These are phyloP conservation scores for Penicillium diatomitis DNA, from an alignment of 495 filamentous ascomycete species.

Conservation along the genomic window DNA sequence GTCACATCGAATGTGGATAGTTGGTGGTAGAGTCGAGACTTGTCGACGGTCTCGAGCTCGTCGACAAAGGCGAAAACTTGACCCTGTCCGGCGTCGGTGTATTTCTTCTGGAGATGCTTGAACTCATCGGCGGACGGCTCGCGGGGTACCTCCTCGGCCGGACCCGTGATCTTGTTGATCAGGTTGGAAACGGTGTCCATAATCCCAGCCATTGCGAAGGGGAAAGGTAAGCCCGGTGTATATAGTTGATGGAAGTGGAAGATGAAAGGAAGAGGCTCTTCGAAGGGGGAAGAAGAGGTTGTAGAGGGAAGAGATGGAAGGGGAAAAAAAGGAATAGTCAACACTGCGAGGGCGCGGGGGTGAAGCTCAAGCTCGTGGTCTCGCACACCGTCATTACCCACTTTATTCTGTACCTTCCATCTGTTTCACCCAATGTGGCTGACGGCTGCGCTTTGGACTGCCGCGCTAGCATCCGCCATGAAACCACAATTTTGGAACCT, in stretches of 20 bases:
- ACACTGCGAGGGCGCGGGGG: constrained; percentile 13
- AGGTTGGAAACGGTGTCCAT: constrained; percentile 49
- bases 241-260: not conserved
- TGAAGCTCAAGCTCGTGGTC: constrained; percentile 13
- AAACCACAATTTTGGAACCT: no score
- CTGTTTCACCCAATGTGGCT: no score
- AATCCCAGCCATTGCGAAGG: constrained; percentile 35
- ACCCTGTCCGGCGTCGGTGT: constrained; percentile 68
- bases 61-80: constrained; percentile 93
- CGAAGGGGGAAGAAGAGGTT: not conserved
- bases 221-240: not conserved
- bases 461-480: not conserved
- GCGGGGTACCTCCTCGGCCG: constrained; percentile 38
- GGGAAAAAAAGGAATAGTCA: constrained; percentile 9
- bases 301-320: not conserved
- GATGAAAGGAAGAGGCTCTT: not conserved
- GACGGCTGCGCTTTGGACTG: not conserved
- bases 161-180: constrained; percentile 46
- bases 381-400: constrained; percentile 10
- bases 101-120: constrained; percentile 66
- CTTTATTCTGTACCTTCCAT: no score
- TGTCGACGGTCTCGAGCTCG: constrained; percentile 59
- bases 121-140: constrained; percentile 67
- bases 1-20: constrained; percentile 69
- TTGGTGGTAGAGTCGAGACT: constrained; percentile 72